Base-by-base conservation (phyloP, 306 rosid species). In the Medicago ruthenica region DNA sequence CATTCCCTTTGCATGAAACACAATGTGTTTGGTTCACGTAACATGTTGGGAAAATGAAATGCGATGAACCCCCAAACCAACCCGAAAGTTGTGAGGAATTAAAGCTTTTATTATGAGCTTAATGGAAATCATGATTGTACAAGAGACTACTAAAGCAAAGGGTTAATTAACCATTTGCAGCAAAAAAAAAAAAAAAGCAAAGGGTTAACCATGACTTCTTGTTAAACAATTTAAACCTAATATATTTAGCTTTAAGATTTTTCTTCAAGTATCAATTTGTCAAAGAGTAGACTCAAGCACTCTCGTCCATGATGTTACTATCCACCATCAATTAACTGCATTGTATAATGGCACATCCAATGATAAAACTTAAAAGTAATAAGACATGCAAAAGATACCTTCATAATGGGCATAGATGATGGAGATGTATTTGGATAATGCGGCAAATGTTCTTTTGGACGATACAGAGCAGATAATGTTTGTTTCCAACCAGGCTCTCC, bases 401-500 rank as follows among this genome's bases (percentile, higher is more conserved):
- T 73, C 59, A 92, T 75, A 40, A 83, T 84, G 76, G 91, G 77
- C 71, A 78, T 39, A 16, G 91, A 83, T 18, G 89, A 71, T n/a
- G 86, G 85, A 36, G 89, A 86, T 73, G 48, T 84, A 79, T 63
- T 73, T 45, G 90, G 88, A 21, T 86, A 76, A 77, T 78, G 70
- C 4, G 60, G 80, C 5, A 80, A 82, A 72, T 44, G 80, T 53
- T 83, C 85, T 72, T 83, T 83, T 79, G 81, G 92, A 80, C 83
- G 82, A 62, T 77, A 81, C 73, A 92, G 81, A 77, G 99, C 98
- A 75, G 84, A 85, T 71, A 89, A 78, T 39, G 96, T 89, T 80
- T 88, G 99, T 83, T 87, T 75, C 99, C 98, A 95, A 74, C 98
- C 99, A 63, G 99, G 93, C 65, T 86, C 88, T 31, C 68, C 90